A percentile compares a stretch with the other conserved stretches of the same genome.
These are phyloP conservation scores for Rhododendron williamsianum DNA, from an alignment of 148 eudicot genomes.

Conservation along the genomic window DNA sequence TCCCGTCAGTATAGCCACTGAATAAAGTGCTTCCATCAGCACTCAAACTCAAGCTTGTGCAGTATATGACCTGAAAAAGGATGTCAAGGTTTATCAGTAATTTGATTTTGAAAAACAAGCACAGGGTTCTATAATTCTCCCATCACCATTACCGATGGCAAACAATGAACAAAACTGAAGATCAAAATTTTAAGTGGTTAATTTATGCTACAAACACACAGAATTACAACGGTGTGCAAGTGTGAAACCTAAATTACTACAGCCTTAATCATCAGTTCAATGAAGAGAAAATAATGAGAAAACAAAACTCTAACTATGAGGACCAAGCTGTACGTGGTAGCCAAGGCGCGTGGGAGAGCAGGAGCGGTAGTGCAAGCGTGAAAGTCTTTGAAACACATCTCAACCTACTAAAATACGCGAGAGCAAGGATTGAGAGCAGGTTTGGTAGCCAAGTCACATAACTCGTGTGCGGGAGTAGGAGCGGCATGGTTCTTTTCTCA, in stretches of 20 bases:
- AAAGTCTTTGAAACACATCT: no score
- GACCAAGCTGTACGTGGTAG: background rate
- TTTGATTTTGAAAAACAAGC: no score
- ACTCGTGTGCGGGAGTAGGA: no score
- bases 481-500: constrained; percentile 34
- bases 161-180: no score
- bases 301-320: background rate
- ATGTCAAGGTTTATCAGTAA: background rate
- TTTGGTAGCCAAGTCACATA: no score
- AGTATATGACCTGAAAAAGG: background rate
- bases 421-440: no score
- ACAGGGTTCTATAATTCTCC: no score
- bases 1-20: background rate
- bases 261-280: background rate
- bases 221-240: background rate
- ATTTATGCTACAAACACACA: background rate
- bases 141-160: no score
- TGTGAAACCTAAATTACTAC: background rate
- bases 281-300: background rate
- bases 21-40: background rate
- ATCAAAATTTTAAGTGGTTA: no score
- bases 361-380: no score
- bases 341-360: background rate
- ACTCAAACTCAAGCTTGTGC: background rate
- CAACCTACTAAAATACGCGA: no score